These are phyloP conservation scores for Lindgomyces ingoldianus DNA, from an alignment of 495 filamentous ascomycete species.

Conservation along the genomic window DNA sequence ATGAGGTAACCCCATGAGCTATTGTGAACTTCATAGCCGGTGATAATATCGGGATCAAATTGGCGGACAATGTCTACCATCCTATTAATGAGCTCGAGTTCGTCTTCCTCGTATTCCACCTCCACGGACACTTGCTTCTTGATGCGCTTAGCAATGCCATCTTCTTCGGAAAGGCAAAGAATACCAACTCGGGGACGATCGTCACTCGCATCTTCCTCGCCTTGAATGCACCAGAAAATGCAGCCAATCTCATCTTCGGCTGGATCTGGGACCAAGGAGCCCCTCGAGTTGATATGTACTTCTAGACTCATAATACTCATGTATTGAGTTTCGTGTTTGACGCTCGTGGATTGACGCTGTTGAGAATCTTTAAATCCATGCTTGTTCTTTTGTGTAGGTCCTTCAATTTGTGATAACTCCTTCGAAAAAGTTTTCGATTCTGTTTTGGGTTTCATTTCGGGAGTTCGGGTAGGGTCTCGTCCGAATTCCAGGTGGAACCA, in stretches of 20 bases:
- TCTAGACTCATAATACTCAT: slow-evolving; percentile 98
- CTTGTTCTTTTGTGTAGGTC: slow-evolving; percentile 80
- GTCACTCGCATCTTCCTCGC: slow-evolving; percentile 62
- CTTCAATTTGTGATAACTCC: slow-evolving; percentile 81
- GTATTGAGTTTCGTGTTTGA: slow-evolving; percentile 83
- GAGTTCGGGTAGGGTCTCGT: background rate
- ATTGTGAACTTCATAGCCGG: slow-evolving; percentile 93
- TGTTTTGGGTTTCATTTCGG: background rate
- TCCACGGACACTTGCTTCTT: slow-evolving; percentile 58
- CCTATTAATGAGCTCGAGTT: slow-evolving; percentile 78
- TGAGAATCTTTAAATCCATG: slow-evolving; percentile 88
- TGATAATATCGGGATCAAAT: slow-evolving; percentile 89
- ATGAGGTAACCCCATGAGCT: slow-evolving; percentile 94
- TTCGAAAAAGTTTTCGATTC: slow-evolving; percentile 16
- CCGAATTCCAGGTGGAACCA: slow-evolving; percentile 57
- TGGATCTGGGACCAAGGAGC: slow-evolving; percentile 77
- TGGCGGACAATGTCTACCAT: slow-evolving; percentile 83
- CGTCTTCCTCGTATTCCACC: slow-evolving; percentile 71
- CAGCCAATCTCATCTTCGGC: slow-evolving; percentile 86
- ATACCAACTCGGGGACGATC: slow-evolving; percentile 66
- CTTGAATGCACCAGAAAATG: slow-evolving; percentile 87
- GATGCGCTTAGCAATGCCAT: slow-evolving; percentile 49
- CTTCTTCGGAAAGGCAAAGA: slow-evolving; percentile 62
- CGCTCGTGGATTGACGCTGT: slow-evolving; percentile 69
- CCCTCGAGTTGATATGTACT: slow-evolving; percentile 89